A percentile compares a stretch with the other conserved stretches of the same genome.
Conservation (phyloP, 2,329 filamentous ascomycete species). For the Cytospora schulzeri region DNA sequence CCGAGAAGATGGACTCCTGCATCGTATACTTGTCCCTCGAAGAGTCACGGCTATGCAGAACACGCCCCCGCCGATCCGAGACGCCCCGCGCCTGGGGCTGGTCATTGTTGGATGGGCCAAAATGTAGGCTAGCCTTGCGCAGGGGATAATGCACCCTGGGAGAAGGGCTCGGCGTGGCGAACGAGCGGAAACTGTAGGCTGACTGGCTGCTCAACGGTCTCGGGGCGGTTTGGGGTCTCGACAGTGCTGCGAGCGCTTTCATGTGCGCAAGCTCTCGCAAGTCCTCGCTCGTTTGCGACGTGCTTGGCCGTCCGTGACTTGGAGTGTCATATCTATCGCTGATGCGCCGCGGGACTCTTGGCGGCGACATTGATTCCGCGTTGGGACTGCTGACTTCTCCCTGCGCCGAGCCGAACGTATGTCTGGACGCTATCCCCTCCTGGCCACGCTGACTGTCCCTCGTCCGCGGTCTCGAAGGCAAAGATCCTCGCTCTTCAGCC, state of each 20-base stretch:
- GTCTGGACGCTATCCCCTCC: slow-evolving; percentile 26
- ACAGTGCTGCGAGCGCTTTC: slow-evolving; percentile 23
- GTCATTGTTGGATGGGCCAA: background rate
- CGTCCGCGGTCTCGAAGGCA: slow-evolving; percentile 17
- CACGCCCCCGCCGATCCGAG: slow-evolving; percentile 1
- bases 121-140: slow-evolving; percentile 21
- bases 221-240: slow-evolving; percentile 7
- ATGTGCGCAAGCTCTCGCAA: slow-evolving; percentile 17
- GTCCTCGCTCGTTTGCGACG: slow-evolving; percentile 35
- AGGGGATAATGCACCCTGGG: slow-evolving; percentile 11
- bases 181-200: slow-evolving; percentile 24
- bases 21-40: slow-evolving; percentile 23
- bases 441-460: slow-evolving; percentile 25
- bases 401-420: slow-evolving; percentile 22
- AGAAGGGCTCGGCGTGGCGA: slow-evolving; percentile 13
- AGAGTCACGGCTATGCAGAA: slow-evolving; percentile 21
- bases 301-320: background rate
- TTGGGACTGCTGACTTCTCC: slow-evolving; percentile 31
- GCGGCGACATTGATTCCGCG: slow-evolving; percentile 30
- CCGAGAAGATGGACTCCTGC: slow-evolving; percentile 26
- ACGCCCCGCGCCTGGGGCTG: slow-evolving; percentile 7
- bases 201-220: slow-evolving; percentile 14
- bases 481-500: slow-evolving; percentile 40
- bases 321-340: background rate
- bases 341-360: slow-evolving; percentile 18